A percentile compares a stretch with the other conserved stretches of the same genome.
These are phyloP conservation scores for Kodamaea anthophila DNA, from an alignment of 1,139 yeast genomes.

Conservation along the genomic window DNA sequence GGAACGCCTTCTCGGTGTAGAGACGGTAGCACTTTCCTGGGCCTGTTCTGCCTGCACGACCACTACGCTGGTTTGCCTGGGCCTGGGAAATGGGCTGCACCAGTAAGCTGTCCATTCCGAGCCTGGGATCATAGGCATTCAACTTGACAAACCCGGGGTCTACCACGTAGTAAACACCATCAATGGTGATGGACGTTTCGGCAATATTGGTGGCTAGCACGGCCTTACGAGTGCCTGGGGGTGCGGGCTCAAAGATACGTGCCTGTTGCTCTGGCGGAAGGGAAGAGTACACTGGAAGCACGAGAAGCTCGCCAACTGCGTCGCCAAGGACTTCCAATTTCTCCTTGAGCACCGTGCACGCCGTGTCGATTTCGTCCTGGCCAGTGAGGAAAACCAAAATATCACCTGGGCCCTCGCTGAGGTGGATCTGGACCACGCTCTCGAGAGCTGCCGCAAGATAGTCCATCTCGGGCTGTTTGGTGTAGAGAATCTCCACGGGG, in stretches of 20 bases:
- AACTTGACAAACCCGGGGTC: constrained; percentile 81
- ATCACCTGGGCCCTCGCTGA: constrained; percentile 74
- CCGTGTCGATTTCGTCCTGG: constrained; percentile 88
- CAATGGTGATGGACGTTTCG: constrained; percentile 59
- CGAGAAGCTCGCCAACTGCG: constrained; percentile 57
- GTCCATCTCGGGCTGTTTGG: constrained; percentile 79
- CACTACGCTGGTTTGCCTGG: constrained; percentile 77
- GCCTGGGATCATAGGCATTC: constrained; percentile 66
- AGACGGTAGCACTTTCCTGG: constrained; percentile 77
- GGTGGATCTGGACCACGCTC: constrained; percentile 76
- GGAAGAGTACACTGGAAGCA: constrained; percentile 84
- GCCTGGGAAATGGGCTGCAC: constrained; percentile 76
- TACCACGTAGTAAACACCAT: constrained; percentile 69
- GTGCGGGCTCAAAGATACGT: constrained; percentile 69
- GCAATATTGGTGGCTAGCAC: constrained; percentile 78
- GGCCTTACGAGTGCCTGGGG: constrained; percentile 63
- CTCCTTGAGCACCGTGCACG: constrained; percentile 69
- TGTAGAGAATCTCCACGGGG: constrained; percentile 77
- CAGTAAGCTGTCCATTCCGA: constrained; percentile 74
- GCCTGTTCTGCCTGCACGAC: constrained; percentile 84
- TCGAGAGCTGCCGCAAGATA: constrained; percentile 78
- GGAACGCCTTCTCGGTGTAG: constrained; percentile 63
- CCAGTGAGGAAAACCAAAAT: constrained; percentile 83
- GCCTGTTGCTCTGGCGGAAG: constrained; percentile 72
- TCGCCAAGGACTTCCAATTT: constrained; percentile 64